Evolutionary conservation across 148 eudicot species (phyloP), one percentile per base, ranked within the genome.

Genomic region (Rhododendron kiyosumense): DNA sequence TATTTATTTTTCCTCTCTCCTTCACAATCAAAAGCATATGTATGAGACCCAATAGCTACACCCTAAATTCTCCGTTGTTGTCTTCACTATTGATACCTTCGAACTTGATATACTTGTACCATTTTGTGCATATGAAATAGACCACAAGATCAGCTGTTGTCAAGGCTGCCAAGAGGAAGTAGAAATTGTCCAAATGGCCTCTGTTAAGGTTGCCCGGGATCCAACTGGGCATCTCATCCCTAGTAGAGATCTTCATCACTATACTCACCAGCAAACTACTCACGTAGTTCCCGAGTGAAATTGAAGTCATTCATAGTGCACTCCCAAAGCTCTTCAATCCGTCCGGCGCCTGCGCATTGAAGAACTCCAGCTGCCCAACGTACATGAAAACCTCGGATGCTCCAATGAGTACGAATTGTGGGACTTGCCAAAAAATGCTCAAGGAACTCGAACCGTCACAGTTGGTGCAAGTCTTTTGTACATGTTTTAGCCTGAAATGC

Each of bases 381-480:
- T 91, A 91, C 98, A 94, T 94, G 88, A 92, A 94, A 38, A 94
- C 94, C 84, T 94, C 95, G 0, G 98, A 94, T 22, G 93, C 94
- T n/a, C 98, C 95, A 22, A 94, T 85, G 0, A 94, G 88, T 78
- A 88, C 90, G 49, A 92, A 94, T 61, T 94, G 98, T 18, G 98
- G 98, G 54, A 89, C 85, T 85, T 94, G 98, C 95, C 95, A 94
- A 15, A 92, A 88, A 4, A 94, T 93, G 85, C 94, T 92, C 43
- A 94, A 28, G 13, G 91, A 86, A 84, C 94, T 93, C 2, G 91
- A 86, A 36, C 85, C 84, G 6, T 17, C 82, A 24, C 92, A 93
- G 18, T 80, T 34, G 13, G 78, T 67, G 81, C 91, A 90, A 80
- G 85, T 65, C 26, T 84, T 65, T 9, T 28, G 77, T 11, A 83